Base-by-base conservation (phyloP, 352 stramenopile species). In the Aphanomyces astaci region DNA sequence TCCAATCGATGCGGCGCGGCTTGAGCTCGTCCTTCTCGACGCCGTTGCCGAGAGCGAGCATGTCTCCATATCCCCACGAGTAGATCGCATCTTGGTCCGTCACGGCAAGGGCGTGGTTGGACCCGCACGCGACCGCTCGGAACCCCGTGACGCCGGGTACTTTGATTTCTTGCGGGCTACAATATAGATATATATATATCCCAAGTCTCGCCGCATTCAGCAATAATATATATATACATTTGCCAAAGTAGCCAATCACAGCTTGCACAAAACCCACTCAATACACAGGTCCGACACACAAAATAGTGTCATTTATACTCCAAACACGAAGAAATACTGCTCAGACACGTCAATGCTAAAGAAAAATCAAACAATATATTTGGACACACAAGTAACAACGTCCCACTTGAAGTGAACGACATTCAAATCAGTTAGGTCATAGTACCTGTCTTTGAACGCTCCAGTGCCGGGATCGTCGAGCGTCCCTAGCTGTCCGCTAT, bases 61-160 rank as follows among this genome's bases (percentile, higher is more conserved):
- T 97, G 62, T 98, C 92, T 24, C 91, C 91, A 69, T 96, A 97
- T 54, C 92, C 92, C 92, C 92, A 98, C 45, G 88, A 87, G 70
- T 90, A 95, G 17, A 96, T 74, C 30, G 81, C 71, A 72, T 91
- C 76, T 56, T 75, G 79, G 32, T 89, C 80, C 3, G 89, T 90
- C 13, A 97, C 66, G 19, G 76, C 85, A 27, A 98, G 59, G 56
- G 80, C 86, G 73, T 97, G 92, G 73, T 97, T 97, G 1, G 82
- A 90, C 33, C 92, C 92, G 22, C 79, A 83, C 10, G 81, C 74
- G 28, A 97, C 72, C 66, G 72, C 78, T 22, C 74, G 65, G 66
- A 89, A 77, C 4, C 36, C 36, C 36, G 57, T 45, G 13, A 74
- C 70, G 75, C 71, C 25, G 64, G 57, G 32, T 71, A 72, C 17